Conservation (phyloP, 2,329 filamentous ascomycete genomes). For the Botrytis hyacinthi region DNA sequence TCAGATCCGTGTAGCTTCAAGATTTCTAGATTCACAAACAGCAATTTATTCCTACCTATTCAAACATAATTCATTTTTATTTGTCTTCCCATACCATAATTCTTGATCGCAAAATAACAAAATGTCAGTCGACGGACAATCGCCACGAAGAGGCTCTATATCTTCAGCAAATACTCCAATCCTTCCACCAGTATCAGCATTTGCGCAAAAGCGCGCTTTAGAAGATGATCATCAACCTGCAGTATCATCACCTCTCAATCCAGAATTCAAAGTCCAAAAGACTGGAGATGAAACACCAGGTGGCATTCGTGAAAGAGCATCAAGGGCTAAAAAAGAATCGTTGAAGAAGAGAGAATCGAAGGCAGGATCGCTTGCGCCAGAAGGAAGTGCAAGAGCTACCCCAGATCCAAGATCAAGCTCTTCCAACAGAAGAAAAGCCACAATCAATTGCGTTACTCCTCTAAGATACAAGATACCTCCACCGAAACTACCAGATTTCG, state of each 20-base stretch:
- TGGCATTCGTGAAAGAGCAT: constrained; percentile 37
- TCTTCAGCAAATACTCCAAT: constrained; percentile 40
- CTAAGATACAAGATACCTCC: constrained; percentile 63
- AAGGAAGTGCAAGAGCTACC: constrained; percentile 53
- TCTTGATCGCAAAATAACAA: not conserved
- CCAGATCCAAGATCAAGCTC: constrained; percentile 51
- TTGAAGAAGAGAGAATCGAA: constrained; percentile 68
- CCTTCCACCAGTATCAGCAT: constrained; percentile 42
- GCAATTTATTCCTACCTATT: not conserved
- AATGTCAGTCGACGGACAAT: constrained; percentile 21
- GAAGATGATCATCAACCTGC: constrained; percentile 70
- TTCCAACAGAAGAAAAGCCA: constrained; percentile 41
- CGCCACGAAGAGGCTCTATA: constrained; percentile 14
- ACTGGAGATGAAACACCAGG: constrained; percentile 33
- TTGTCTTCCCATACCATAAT: not conserved
- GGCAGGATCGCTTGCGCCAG: constrained; percentile 42
- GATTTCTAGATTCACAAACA: constrained; percentile 5
- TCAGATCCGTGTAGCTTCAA: not conserved
- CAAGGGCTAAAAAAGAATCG: constrained; percentile 62
- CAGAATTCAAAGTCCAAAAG: constrained; percentile 53
- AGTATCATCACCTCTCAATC: constrained; percentile 73
- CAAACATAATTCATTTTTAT: not conserved
- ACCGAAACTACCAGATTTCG: constrained; percentile 61
- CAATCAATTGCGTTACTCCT: constrained; percentile 45
- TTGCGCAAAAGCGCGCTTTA: constrained; percentile 64